Conservation (phyloP, 768 basidiomycete species). For the Leccinum sublutescens region DNA sequence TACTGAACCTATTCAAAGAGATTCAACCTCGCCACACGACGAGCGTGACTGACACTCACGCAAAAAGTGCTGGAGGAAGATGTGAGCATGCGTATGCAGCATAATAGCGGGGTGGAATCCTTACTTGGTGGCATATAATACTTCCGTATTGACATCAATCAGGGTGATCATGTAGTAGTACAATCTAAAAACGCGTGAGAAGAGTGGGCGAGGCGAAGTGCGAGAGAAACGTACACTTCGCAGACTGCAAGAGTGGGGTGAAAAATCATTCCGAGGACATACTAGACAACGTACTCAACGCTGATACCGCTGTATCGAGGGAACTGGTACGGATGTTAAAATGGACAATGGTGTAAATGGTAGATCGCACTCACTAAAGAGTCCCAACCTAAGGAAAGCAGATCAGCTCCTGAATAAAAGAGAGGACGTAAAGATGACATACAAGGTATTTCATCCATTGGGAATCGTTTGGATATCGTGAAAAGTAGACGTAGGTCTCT, state of each 20-base stretch:
- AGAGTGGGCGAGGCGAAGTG: not conserved
- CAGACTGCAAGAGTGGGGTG: constrained; percentile 20
- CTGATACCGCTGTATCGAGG: constrained; percentile 27
- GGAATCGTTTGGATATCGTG: constrained; percentile 24
- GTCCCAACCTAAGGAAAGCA: constrained; percentile 18
- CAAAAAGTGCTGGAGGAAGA: constrained; percentile 26
- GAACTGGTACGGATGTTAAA: constrained; percentile 8
- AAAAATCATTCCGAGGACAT: not conserved
- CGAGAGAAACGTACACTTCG: constrained; percentile 21
- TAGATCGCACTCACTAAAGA: constrained; percentile 16
- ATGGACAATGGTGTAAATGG: not conserved
- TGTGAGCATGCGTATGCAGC: not conserved
- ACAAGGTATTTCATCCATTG: constrained; percentile 23
- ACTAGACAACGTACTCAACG: constrained; percentile 21
- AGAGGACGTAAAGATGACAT: not conserved
- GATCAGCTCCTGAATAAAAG: not conserved
- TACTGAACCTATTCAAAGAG: constrained; percentile 23
- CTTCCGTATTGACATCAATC: constrained; percentile 22
- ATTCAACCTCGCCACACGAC: not conserved
- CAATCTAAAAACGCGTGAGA: constrained; percentile 21
- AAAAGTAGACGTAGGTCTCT: constrained; percentile 33
- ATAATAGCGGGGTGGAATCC: not conserved
- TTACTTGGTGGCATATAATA: constrained; percentile 29
- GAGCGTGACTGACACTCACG: constrained; percentile 19
- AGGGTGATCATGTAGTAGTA: constrained; percentile 30